Evolutionary conservation across 345 rosid species (phyloP), one percentile per base, ranked within the genome.

Genomic region (Lepidium africanum): DNA sequence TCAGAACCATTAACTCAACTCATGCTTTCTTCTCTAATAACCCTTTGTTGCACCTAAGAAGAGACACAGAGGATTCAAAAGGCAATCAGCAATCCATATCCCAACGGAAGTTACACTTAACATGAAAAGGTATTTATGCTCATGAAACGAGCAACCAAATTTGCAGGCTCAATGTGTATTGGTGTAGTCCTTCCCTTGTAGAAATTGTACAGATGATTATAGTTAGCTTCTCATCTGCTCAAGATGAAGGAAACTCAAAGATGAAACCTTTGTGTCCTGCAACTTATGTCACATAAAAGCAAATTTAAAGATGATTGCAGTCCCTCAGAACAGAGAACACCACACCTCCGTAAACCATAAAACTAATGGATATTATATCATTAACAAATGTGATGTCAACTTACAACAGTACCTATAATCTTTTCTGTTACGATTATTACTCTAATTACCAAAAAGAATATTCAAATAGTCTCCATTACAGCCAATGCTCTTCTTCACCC

Each of bases 371-470:
- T 62, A 62, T 35, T 52, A 54, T 68, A 61, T 60, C 58, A 61
- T 46, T 54, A 45, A 68, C 37, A 55, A 46, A 54, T 67, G 51
- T 52, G 58, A 13, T 36, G 19, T 62, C 21, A 38, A 54, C 32
- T 74, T 74, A 68, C 78, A 74, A 16, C 41, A 51, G 47, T 45
- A 37, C 43, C 50, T 42, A n/a, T n/a, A 30, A 46, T 30, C 36
- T 59, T 60, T 51, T 37, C 23, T n/a, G 5, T 48, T 51, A 10
- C 38, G 65, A 52, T 60, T 67, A 68, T 62, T 46, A 74, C 62
- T 68, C 53, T 68, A 65, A 74, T 67, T 27, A 60, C 51, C 73
- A 32, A 74, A 72, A 67, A 59, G 37, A 65, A 59, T 67, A 37
- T 36, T 12, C 12, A 46, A 74, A 68, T 54, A 54, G 25, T 27